Evolutionary conservation across 1,139 yeast species (phyloP).

Genomic region (Kodamaea derodonti): DNA sequence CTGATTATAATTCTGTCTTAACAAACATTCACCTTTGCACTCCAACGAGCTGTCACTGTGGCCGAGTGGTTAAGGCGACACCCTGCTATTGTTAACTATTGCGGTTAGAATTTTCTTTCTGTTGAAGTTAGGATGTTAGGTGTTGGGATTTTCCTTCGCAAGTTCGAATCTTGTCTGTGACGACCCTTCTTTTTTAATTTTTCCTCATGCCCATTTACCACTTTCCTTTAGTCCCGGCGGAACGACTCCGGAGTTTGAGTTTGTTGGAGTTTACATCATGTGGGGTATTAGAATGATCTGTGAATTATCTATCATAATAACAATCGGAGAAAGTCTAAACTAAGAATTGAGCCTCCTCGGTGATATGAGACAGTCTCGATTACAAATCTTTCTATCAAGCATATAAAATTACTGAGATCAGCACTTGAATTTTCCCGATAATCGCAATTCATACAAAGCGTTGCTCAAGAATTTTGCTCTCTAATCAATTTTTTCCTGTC

Average conservation of each 20-base stretch:
- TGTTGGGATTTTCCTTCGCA: constrained; percentile 84
- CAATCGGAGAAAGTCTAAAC: too few species aligned
- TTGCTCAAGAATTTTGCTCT: neutral
- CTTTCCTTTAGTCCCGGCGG: neutral
- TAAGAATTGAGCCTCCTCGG: neutral
- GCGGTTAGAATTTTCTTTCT: constrained; percentile 25
- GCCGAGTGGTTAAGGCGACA: constrained; percentile 27
- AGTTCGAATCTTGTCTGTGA: constrained; percentile 89
- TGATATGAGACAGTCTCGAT: neutral
- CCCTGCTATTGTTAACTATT: constrained; percentile 18
- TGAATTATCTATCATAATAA: neutral
- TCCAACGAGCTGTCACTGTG: constrained; percentile 14
- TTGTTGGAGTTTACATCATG: neutral
- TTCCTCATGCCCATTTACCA: neutral
- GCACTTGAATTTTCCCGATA: too few species aligned
- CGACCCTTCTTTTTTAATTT: constrained; percentile 40
- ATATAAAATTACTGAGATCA: too few species aligned
- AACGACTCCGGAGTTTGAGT: neutral
- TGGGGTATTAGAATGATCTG: neutral
- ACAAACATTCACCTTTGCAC: too few species aligned
- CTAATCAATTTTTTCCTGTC: neutral
- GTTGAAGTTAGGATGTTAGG: constrained; percentile 29
- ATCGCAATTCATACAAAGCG: too few species aligned
- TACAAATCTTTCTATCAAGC: neutral
- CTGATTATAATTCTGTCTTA: too few species aligned